Percentiles rank a stretch among this genome's conserved stretches.
Conservation (phyloP, 495 filamentous ascomycete species). For the Neurospora discreta region DNA sequence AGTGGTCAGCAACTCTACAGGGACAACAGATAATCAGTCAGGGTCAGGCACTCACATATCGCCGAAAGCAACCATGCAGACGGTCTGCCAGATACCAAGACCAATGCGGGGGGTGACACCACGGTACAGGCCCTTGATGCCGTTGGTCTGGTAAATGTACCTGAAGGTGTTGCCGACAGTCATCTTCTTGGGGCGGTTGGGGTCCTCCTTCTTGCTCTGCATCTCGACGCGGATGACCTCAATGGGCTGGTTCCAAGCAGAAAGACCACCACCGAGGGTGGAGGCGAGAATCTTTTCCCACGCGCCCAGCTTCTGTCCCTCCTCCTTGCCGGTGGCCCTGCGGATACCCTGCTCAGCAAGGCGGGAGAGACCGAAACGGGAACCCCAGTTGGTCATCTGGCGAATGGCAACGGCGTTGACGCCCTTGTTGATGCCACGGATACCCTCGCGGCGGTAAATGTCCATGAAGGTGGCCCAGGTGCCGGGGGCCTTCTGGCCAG, state of each 20-base stretch:
- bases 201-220: constrained; percentile 97
- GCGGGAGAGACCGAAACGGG: constrained; percentile 83
- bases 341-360: constrained; percentile 86
- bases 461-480: constrained; percentile 93
- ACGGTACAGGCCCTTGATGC: constrained; percentile 87
- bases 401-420: constrained; percentile 97
- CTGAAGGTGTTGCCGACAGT: constrained; percentile 85
- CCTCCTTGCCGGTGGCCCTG: constrained; percentile 65
- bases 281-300: constrained; percentile 85
- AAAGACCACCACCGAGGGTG: constrained; percentile 81
- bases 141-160: constrained; percentile 87
- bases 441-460: constrained; percentile 90
- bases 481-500: constrained; percentile 70
- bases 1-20: constrained; percentile 2
- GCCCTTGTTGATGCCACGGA: constrained; percentile 92
- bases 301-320: constrained; percentile 61
- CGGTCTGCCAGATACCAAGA: constrained; percentile 96
- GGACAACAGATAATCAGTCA: background rate
- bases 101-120: constrained; percentile 91
- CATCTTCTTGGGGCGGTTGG: constrained; percentile 96
- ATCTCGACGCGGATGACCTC: constrained; percentile 99
- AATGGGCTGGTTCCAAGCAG: constrained; percentile 98
- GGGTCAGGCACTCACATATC: constrained; percentile 67
- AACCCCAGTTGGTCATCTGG: constrained; percentile 99
- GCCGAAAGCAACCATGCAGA: constrained; percentile 99